Base-by-base conservation (phyloP, 2,329 filamentous ascomycete species). In the Fusarium buharicum region DNA sequence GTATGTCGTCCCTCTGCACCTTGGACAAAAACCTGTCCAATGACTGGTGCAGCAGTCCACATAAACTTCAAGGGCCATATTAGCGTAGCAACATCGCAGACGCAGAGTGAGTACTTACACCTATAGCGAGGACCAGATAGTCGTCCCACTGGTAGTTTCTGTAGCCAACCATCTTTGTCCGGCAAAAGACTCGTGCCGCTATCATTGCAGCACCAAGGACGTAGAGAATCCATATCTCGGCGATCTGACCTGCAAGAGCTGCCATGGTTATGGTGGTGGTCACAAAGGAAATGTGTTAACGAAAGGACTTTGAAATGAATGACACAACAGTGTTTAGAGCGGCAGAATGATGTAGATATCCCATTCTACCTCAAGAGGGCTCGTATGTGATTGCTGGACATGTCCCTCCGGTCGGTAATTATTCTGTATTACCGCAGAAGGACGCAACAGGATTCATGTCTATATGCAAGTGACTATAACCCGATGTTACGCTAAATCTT, bases 201-300 rank as follows among this genome's bases (percentile, higher is more conserved):
- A 78, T 76, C 44, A 73, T 68, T 1, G 69, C 13, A 16, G 65
- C 70, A 1, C 75, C 76, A 4, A 76, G 40, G 5, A 61, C 46
- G 53, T 73, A 78, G n/a, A 78, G 68, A 41, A 70, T 61, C 76
- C 75, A 78, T 69, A 75, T 75, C 47, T 77, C 75, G 3, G 70
- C 68, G 14, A 74, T 44, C 14, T 68, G 65, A 4, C 39, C 39
- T 11, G 53, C 20, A 1, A 49, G 9, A 2, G 30, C 20, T 7
- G 49, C 34, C 55, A 59, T 60, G 4, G 20, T 44, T 8, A 16
- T 14, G 13, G 12, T 4, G 20, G 12, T 2, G 1, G 17, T 27
- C 14, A 31, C 7, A 10, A 36, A 24, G 2, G 13, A 10, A 12
- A 27, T 11, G 27, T 22, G 20, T 22, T 22, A 4, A 6, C 4